Base-by-base conservation (phyloP, 2,329 filamentous ascomycete genomes). In the Colletotrichum falcatum region DNA sequence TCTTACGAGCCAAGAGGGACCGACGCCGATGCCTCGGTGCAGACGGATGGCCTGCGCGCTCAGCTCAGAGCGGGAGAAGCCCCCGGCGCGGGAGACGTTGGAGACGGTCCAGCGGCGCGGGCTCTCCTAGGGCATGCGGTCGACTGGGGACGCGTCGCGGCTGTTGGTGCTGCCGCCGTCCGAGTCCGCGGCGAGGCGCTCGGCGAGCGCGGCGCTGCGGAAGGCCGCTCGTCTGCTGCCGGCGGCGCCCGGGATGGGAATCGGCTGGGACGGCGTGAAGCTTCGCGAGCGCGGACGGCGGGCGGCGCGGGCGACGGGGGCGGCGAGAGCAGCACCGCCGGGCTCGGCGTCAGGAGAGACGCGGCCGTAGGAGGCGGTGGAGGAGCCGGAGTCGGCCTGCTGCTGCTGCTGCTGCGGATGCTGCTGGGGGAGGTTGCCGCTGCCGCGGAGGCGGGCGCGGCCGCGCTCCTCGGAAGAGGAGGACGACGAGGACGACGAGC, bases 81-180 rank as follows among this genome's bases (percentile, higher is more conserved):
- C 67, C 0, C 67, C 67, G 1, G 67, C 37, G 28, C 63, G 67
- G 5, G 62, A 66, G n/a, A 62, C 58, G 49, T 70, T 56, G 67
- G 67, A 66, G 51, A 65, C 51, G n/a, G 67, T 66, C 44, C 63
- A 54, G 14, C 67, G 67, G 33, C 67, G 67, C 33, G 63, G 55
- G 42, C 67, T 23, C 3, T 61, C 67, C 67, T 70, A 70, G 35
- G 67, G 67, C 30, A 37, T 16, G 28, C 63, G 58, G 18, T 23
- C 49, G 62, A 16, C 16, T 2, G 58, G 58, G 2, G 49, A 55
- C 12, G 26, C 30, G 39, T 42, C 54, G 23, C 49, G 23, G 48
- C 42, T 39, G 23, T 26, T 35, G 26, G 16, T n/a, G 33, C 30
- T n/a, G 20, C 30, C n/a, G 30, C 26, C 37, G 39, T 54, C 66